A percentile compares a stretch with the other conserved stretches of the same genome.
phyloP scores from a whole-genome alignment of 2,329 filamentous ascomycete genomes.

The Nemania sp. region DNA sequence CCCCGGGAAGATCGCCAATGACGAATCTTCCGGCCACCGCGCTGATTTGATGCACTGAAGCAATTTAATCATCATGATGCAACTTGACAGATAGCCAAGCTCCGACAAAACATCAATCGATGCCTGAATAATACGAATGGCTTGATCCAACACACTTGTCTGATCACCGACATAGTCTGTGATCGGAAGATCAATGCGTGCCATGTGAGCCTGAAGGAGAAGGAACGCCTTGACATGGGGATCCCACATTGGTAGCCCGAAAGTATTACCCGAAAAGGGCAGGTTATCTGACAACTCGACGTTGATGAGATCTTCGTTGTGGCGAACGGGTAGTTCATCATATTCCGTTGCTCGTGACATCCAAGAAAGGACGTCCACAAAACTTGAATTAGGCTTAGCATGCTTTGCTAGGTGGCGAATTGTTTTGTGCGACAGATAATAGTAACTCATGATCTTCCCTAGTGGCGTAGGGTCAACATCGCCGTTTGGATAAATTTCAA shows the following conservation, averaged over 20 bases:
- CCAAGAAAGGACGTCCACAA: constrained; percentile 85
- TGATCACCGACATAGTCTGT: constrained; percentile 97
- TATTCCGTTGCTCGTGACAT: constrained; percentile 94
- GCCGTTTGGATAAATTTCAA: constrained; percentile 80
- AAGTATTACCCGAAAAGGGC: constrained; percentile 60
- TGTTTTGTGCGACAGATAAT: constrained; percentile 94
- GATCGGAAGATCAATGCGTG: constrained; percentile 87
- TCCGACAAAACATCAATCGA: constrained; percentile 93
- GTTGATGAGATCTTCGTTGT: constrained; percentile 98
- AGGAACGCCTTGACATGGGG: constrained; percentile 96
- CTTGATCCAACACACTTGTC: constrained; percentile 86
- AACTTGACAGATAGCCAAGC: constrained; percentile 77
- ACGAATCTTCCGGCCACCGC: constrained; percentile 83
- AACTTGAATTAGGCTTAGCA: constrained; percentile 73
- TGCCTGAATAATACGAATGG: constrained; percentile 95
- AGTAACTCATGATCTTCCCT: constrained; percentile 99
- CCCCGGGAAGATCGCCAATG: constrained; percentile 78
- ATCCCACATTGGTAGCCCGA: constrained; percentile 93
- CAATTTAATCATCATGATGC: constrained; percentile 78
- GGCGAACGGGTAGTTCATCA: constrained; percentile 93
- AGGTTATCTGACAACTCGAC: constrained; percentile 82
- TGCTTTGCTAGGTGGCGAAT: constrained; percentile 81
- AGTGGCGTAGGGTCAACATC: constrained; percentile 88
- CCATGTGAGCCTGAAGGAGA: constrained; percentile 92
- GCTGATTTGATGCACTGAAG: constrained; percentile 92